Conservation (phyloP, 768 basidiomycete genomes). For the Suillus subalutaceus region DNA sequence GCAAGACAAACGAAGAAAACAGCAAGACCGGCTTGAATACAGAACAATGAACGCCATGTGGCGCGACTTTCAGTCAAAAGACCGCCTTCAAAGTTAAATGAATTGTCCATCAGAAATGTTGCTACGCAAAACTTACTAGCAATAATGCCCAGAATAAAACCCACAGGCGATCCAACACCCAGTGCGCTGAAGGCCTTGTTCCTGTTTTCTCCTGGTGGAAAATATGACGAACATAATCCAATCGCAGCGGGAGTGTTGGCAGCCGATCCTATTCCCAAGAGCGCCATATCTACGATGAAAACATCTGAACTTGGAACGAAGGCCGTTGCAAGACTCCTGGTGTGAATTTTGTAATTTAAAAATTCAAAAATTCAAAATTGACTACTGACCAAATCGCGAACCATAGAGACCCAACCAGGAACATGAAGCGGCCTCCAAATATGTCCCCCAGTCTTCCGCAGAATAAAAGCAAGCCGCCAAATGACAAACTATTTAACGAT, state of each 20-base stretch:
- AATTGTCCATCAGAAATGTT: background rate
- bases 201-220: constrained; percentile 32
- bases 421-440: constrained; percentile 30
- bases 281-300: constrained; percentile 36
- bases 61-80: constrained; percentile 33
- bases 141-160: constrained; percentile 37
- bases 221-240: constrained; percentile 30
- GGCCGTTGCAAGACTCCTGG: constrained; percentile 34
- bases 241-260: constrained; percentile 37
- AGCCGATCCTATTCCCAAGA: constrained; percentile 37
- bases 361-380: background rate
- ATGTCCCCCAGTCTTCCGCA: constrained; percentile 30
- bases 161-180: constrained; percentile 38
- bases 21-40: constrained; percentile 36
- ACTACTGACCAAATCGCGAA: constrained; percentile 32
- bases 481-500: constrained; percentile 20
- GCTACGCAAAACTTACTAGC: constrained; percentile 22
- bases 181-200: constrained; percentile 37
- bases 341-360: background rate
- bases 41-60: constrained; percentile 38
- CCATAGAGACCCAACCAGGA: constrained; percentile 34
- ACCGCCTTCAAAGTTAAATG: constrained; percentile 25
- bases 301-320: constrained; percentile 29
- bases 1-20: constrained; percentile 30
- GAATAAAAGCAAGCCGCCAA: constrained; percentile 27